phyloP scores from a whole-genome alignment of 768 basidiomycete genomes.

The Heimioporus sp. region DNA sequence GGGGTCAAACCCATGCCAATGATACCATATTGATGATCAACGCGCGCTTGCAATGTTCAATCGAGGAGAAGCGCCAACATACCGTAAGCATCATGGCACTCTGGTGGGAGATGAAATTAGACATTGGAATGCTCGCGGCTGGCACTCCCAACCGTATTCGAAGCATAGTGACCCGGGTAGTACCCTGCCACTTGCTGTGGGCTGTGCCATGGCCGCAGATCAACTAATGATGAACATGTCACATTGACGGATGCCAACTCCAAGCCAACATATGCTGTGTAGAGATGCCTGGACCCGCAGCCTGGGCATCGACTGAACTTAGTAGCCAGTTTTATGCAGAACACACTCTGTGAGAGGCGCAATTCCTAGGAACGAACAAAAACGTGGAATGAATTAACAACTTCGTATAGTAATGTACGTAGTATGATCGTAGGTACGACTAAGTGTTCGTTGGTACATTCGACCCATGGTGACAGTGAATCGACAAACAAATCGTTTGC shows the following conservation, averaged over 20 bases:
- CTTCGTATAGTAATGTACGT: neutral
- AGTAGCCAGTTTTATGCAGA: neutral
- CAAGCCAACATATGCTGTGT: slow-evolving; percentile 7
- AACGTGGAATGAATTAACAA: neutral
- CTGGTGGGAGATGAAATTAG: too few species aligned
- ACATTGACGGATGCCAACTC: too few species aligned
- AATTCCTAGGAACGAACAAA: neutral
- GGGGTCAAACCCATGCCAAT: too few species aligned
- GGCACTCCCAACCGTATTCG: neutral
- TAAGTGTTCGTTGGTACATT: neutral
- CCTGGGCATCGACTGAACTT: neutral
- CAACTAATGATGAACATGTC: neutral
- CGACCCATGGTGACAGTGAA: neutral
- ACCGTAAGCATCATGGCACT: too few species aligned
- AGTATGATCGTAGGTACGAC: too few species aligned
- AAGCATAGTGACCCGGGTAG: neutral
- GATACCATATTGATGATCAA: too few species aligned
- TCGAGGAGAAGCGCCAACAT: too few species aligned
- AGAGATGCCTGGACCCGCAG: neutral
- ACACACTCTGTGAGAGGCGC: neutral
- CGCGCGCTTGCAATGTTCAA: too few species aligned
- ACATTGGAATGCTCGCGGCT: neutral
- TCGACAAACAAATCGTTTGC: neutral
- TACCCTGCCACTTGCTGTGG: slow-evolving; percentile 12
- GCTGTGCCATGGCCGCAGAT: neutral